These are phyloP conservation scores for Yarrowia keelungensis DNA, from an alignment of 805 yeast genomes.

Conservation along the genomic window DNA sequence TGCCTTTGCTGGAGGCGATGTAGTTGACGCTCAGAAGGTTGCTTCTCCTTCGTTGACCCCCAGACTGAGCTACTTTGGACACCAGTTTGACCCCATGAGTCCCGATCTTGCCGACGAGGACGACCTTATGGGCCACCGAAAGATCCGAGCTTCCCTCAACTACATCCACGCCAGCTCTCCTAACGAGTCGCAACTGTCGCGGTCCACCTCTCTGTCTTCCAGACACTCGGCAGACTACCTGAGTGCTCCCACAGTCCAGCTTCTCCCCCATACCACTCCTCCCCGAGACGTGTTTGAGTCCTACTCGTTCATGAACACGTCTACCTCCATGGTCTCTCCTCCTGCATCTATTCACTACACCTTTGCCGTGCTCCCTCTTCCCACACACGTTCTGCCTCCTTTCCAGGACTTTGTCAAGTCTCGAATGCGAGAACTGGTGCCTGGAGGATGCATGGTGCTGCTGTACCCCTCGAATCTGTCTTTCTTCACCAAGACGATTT, in stretches of 20 bases:
- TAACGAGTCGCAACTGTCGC: slow-evolving; percentile 4
- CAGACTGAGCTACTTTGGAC: slow-evolving; percentile 12
- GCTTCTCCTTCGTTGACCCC: slow-evolving; percentile 21
- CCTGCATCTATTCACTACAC: slow-evolving; percentile 43
- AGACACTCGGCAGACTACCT: slow-evolving; percentile 23
- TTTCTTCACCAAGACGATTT: slow-evolving; percentile 42
- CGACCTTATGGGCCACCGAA: slow-evolving; percentile 25
- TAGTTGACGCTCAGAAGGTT: slow-evolving; percentile 8
- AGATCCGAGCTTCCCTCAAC: slow-evolving; percentile 15
- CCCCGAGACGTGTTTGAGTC: slow-evolving; percentile 20
- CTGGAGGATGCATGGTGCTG: slow-evolving; percentile 44
- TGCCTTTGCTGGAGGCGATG: slow-evolving; percentile 5
- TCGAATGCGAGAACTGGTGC: slow-evolving; percentile 42
- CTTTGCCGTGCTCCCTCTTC: slow-evolving; percentile 43
- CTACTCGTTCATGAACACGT: slow-evolving; percentile 30
- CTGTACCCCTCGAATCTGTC: slow-evolving; percentile 43
- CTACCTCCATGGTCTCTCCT: slow-evolving; percentile 38
- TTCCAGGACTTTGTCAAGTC: slow-evolving; percentile 41
- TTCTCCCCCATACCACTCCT: slow-evolving; percentile 11
- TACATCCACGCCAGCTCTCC: slow-evolving; percentile 12
- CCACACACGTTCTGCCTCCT: slow-evolving; percentile 43
- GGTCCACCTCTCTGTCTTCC: slow-evolving; percentile 12
- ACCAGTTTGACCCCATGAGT: slow-evolving; percentile 26
- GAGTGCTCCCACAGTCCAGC: slow-evolving; percentile 12
- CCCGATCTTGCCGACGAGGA: slow-evolving; percentile 14